These are phyloP conservation scores for Ceratobasidium sp. DNA, from an alignment of 1,284 basidiomycete genomes.

Conservation along the genomic window DNA sequence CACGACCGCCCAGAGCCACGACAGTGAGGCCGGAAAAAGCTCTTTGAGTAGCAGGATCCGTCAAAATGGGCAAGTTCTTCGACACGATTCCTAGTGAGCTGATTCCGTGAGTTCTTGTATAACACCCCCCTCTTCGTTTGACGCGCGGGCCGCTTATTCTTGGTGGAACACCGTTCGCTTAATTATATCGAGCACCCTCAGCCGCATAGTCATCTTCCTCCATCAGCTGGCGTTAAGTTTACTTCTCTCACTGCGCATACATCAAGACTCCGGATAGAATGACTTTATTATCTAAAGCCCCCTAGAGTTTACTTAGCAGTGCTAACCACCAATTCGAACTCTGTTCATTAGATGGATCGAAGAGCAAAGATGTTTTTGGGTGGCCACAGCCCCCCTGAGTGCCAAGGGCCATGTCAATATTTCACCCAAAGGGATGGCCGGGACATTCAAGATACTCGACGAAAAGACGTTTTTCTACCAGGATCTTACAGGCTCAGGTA, in stretches of 20 bases:
- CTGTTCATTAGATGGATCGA: slow-evolving; percentile 61
- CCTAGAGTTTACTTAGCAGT: not conserved
- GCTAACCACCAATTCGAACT: not conserved
- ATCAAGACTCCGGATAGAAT: not conserved
- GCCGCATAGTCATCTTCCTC: not conserved
- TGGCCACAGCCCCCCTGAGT: slow-evolving; percentile 67
- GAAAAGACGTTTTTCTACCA: slow-evolving; percentile 70
- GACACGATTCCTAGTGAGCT: slow-evolving; percentile 64
- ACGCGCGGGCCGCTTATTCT: not conserved
- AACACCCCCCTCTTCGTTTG: not conserved
- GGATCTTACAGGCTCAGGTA: slow-evolving; percentile 70
- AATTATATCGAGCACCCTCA: too few relatives aligned
- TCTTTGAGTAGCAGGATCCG: not conserved
- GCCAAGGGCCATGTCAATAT: slow-evolving; percentile 67
- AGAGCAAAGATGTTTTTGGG: slow-evolving; percentile 71
- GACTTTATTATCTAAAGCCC: not conserved
- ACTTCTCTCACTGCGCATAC: slow-evolving; percentile 18
- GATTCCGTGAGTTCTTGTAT: slow-evolving; percentile 51
- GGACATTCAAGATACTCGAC: slow-evolving; percentile 66
- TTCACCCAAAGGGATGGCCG: slow-evolving; percentile 63
- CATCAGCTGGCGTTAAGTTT: not conserved
- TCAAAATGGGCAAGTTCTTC: slow-evolving; percentile 64
- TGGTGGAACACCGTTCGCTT: not conserved
- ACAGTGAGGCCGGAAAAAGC: too few relatives aligned
- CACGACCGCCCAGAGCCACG: not conserved